Evolutionary conservation across 495 filamentous ascomycete species (phyloP).

Genomic region (Hypoxylon cercidicola): DNA sequence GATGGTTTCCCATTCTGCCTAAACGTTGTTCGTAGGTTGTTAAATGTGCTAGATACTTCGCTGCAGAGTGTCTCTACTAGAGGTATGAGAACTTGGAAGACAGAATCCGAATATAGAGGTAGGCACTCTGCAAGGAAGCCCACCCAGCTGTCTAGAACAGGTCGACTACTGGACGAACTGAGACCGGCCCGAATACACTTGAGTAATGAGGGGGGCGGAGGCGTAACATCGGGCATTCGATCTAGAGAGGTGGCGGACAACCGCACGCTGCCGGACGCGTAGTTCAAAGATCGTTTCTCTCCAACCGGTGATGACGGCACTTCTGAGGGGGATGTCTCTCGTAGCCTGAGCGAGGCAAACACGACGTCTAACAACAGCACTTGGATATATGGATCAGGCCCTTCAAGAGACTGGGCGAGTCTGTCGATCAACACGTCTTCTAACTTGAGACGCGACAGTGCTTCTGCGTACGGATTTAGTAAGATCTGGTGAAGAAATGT

Average conservation of each 20-base stretch:
- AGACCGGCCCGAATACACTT: conserved; percentile 87
- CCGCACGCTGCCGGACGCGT: conserved; percentile 43
- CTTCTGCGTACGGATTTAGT: conserved; percentile 72
- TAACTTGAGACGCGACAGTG: conserved; percentile 73
- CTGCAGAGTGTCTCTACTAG: conserved; percentile 88
- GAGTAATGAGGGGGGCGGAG: conserved; percentile 78
- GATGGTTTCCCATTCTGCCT: conserved; percentile 47
- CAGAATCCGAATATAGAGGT: conserved; percentile 80
- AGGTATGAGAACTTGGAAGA: conserved; percentile 90
- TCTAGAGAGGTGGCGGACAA: conserved; percentile 41
- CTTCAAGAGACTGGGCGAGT: conserved; percentile 70
- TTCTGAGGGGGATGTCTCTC: conserved; percentile 61
- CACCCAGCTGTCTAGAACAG: conserved; percentile 90
- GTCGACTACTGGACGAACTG: conserved; percentile 75
- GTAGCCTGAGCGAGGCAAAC: conserved; percentile 73
- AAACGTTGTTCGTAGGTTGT: conserved; percentile 68
- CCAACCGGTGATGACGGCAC: conserved; percentile 54
- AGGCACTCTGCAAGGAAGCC: conserved; percentile 85
- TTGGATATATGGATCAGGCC: conserved; percentile 73
- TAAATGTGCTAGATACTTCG: conserved; percentile 77
- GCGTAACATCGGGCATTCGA: conserved; percentile 46
- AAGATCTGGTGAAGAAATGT: conserved; percentile 80
- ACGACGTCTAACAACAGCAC: conserved; percentile 79
- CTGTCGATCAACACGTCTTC: conserved; percentile 77
- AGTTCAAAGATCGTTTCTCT: conserved; percentile 52